Conservation (phyloP, 2,329 filamentous ascomycete genomes). For the Stromatinia cepivora region DNA sequence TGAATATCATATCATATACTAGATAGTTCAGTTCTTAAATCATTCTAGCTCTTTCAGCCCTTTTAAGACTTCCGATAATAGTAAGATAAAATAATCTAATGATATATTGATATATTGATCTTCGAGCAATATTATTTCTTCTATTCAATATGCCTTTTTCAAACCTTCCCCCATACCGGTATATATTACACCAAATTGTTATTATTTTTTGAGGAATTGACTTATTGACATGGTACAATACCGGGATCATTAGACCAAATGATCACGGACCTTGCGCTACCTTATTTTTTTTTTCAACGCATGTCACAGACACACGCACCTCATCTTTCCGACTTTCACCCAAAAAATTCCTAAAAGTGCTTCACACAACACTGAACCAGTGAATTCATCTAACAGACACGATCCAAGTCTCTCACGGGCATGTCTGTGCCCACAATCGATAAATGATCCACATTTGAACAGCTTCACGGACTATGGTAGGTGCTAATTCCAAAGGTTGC, state of each 20-base stretch:
- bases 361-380: constrained; percentile 9
- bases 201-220: neutral
- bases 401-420: constrained; percentile 12
- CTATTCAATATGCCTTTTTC: neutral
- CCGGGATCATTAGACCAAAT: constrained; percentile 1
- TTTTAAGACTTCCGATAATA: neutral
- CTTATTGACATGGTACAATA: neutral
- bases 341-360: constrained; percentile 7
- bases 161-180: neutral
- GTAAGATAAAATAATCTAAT: neutral
- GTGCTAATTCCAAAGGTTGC: neutral
- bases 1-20: too few species aligned
- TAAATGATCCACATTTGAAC: constrained; percentile 11
- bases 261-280: constrained; percentile 25
- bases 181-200: neutral
- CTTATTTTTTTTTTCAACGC: constrained; percentile 18
- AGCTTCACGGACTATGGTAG: neutral
- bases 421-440: constrained; percentile 17
- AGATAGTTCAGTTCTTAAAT: neutral
- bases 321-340: neutral
- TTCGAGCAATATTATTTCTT: neutral
- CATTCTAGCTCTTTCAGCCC: neutral
- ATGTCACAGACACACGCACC: constrained; percentile 19
- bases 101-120: neutral
- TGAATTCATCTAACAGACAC: neutral